Conservation (phyloP, 208 protist genomes). For the Blastocrithidia nonstop region DNA sequence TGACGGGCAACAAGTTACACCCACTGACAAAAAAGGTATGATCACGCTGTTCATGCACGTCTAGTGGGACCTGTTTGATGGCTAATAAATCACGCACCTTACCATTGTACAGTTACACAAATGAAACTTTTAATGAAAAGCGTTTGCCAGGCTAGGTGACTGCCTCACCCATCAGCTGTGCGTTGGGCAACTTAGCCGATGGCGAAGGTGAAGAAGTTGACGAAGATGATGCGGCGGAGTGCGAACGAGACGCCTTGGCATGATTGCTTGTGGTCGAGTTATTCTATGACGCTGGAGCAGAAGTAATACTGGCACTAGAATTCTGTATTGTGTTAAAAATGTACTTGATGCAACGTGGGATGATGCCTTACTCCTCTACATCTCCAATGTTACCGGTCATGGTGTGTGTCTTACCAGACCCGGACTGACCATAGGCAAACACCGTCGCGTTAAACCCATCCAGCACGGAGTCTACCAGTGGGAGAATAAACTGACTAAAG, state of each 20-base stretch:
- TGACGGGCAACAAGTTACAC: slow-evolving; percentile 50
- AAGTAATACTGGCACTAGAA: too few relatives aligned
- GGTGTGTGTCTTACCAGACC: slow-evolving; percentile 90
- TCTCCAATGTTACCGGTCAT: slow-evolving; percentile 71
- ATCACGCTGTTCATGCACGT: slow-evolving; percentile 69
- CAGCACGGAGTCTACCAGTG: slow-evolving; percentile 73
- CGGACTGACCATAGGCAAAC: slow-evolving; percentile 92
- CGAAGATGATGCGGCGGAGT: too few relatives aligned
- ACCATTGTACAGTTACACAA: slow-evolving; percentile 82
- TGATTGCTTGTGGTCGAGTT: too few relatives aligned
- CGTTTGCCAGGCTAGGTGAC: too few relatives aligned
- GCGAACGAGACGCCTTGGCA: too few relatives aligned
- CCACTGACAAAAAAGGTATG: slow-evolving; percentile 78
- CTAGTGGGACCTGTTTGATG: slow-evolving; percentile 72
- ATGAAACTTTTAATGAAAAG: slow-evolving; percentile 67
- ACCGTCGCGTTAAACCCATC: slow-evolving; percentile 88
- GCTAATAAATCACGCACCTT: slow-evolving; percentile 77
- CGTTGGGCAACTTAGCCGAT: too few relatives aligned
- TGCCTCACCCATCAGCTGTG: too few relatives aligned
- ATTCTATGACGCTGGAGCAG: too few relatives aligned
- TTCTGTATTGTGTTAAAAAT: slow-evolving; percentile 56
- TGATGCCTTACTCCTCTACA: slow-evolving; percentile 46
- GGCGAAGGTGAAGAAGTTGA: too few relatives aligned
- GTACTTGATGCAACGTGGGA: slow-evolving; percentile 63
- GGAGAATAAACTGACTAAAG: slow-evolving; percentile 77